Percentiles rank a stretch among this genome's conserved stretches.
phyloP scores from a whole-genome alignment of 1,284 basidiomycete species.

The Microbotryomycetes sp. region DNA sequence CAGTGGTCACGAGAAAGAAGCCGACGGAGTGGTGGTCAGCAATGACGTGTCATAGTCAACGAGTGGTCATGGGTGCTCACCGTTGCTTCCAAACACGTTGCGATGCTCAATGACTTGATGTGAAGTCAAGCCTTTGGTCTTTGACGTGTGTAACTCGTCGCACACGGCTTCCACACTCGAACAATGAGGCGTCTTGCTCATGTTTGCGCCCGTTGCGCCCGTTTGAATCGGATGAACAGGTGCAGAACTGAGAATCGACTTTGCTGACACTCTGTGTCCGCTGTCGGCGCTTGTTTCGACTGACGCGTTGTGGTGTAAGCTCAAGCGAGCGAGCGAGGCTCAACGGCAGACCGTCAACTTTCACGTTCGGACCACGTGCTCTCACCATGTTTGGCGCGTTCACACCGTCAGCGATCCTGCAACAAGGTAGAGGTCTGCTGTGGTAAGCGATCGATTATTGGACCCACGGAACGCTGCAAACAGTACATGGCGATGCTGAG shows the following conservation, averaged over 20 bases:
- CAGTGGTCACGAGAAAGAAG: not conserved
- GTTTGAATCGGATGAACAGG: too few relatives aligned
- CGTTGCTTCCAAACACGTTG: conserved; percentile 17
- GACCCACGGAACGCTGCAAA: not conserved
- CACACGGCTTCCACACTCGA: not conserved
- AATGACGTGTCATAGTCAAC: not conserved
- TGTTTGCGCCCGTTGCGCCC: not conserved
- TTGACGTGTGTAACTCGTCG: conserved; percentile 31
- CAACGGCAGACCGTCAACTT: too few relatives aligned
- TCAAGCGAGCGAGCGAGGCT: not conserved
- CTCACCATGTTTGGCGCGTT: conserved; percentile 66
- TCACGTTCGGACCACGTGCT: not conserved
- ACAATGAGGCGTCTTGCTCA: not conserved
- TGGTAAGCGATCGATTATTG: conserved; percentile 52
- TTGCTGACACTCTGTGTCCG: too few relatives aligned
- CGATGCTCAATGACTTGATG: conserved; percentile 22
- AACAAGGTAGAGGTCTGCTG: conserved; percentile 58
- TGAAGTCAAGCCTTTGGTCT: conserved; percentile 35
- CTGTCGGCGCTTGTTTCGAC: too few relatives aligned
- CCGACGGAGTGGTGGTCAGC: conserved; percentile 1
- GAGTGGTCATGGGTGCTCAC: not conserved
- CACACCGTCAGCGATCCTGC: conserved; percentile 57
- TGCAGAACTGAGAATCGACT: too few relatives aligned
- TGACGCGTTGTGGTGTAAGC: too few relatives aligned
- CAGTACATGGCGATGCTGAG: conserved; percentile 40